Evolutionary conservation across 2,329 filamentous ascomycete genomes (phyloP).

Genomic region (Cryoendolithus antarcticus): DNA sequence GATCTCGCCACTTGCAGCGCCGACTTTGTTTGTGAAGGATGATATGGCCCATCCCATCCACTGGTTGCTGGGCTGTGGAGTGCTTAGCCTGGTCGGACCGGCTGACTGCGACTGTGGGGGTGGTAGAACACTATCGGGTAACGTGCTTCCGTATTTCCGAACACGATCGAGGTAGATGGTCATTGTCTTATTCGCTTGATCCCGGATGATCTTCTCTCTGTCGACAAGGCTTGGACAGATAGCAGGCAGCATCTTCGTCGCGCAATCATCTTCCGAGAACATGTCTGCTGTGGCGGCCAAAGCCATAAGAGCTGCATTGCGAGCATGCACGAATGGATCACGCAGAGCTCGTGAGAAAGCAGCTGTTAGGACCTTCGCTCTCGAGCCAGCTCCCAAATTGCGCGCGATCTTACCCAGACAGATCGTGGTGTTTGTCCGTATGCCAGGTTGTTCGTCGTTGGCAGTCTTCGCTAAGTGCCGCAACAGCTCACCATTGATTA

Average conservation of each 20-base stretch:
- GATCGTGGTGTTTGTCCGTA: constrained; percentile 95
- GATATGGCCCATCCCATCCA: constrained; percentile 99
- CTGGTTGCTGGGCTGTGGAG: constrained; percentile 49
- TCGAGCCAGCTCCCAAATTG: constrained; percentile 60
- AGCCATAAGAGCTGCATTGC: constrained; percentile 79
- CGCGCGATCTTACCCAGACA: constrained; percentile 93
- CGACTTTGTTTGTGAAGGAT: constrained; percentile 91
- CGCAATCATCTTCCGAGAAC: constrained; percentile 84
- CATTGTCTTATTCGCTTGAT: constrained; percentile 80
- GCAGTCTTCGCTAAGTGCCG: constrained; percentile 88
- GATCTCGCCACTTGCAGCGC: constrained; percentile 76
- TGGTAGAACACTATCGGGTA: constrained; percentile 71
- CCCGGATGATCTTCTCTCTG: constrained; percentile 87
- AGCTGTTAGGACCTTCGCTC: constrained; percentile 82
- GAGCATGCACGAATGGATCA: constrained; percentile 88
- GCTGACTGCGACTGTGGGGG: constrained; percentile 42
- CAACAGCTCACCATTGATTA: constrained; percentile 84
- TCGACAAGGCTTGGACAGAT: constrained; percentile 79
- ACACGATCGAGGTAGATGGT: constrained; percentile 76
- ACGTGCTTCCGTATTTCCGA: constrained; percentile 60
- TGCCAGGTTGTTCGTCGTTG: constrained; percentile 94
- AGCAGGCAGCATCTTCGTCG: constrained; percentile 66
- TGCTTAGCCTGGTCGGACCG: constrained; percentile 56
- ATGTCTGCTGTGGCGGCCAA: constrained; percentile 73
- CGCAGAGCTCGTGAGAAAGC: constrained; percentile 81